These are phyloP conservation scores for Fragaria ananassa DNA, from an alignment of 306 rosid genomes.

Conservation along the genomic window DNA sequence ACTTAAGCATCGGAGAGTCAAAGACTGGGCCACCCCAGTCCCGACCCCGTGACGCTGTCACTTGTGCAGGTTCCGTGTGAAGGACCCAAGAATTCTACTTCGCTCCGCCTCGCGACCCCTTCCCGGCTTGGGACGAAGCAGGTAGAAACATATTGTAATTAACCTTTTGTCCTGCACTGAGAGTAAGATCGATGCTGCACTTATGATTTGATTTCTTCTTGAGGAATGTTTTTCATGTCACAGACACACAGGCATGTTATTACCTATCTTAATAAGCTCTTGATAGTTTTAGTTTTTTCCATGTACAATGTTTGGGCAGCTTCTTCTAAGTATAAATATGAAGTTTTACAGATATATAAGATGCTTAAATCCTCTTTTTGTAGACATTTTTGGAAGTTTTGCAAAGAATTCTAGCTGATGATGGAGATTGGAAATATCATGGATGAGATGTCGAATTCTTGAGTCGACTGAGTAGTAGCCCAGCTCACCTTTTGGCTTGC, in stretches of 20 bases:
- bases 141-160: no score
- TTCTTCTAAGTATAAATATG: not conserved
- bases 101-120: no score
- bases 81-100: no score
- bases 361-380: not conserved
- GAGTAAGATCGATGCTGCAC: not conserved
- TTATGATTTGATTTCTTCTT: not conserved
- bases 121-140: no score
- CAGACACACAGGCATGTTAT: not conserved
- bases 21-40: no score
- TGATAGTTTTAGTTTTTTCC: not conserved
- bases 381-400: not conserved
- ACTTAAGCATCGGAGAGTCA: no score
- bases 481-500: no score
- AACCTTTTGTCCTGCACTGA: not conserved
- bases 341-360: not conserved
- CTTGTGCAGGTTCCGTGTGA: no score
- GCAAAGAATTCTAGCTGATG: not conserved
- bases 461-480: no score
- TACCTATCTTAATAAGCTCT: not conserved
- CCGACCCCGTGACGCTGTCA: no score
- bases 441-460: not conserved
- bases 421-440: not conserved
- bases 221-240: not conserved
- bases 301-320: not conserved